A percentile compares a stretch with the other conserved stretches of the same genome.
Evolutionary conservation across 2,329 filamentous ascomycete genomes (phyloP).

Genomic region (Tolypocladium capitatum): DNA sequence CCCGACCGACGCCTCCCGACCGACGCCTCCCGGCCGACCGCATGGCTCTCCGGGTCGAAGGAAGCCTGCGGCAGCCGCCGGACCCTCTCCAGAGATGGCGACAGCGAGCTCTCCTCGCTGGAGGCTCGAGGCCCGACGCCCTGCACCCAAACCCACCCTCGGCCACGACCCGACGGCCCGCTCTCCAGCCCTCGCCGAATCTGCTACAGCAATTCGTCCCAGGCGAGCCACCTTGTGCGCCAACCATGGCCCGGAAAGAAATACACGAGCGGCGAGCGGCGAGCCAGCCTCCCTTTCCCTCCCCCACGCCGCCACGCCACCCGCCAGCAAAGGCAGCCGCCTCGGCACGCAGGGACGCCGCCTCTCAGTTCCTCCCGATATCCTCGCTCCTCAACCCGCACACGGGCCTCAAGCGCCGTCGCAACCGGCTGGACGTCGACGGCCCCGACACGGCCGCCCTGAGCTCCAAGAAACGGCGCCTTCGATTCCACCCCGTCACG

Average conservation of each 20-base stretch:
- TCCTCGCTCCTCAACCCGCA: conserved; percentile 4
- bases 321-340: not conserved
- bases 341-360: not conserved
- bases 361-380: conserved; percentile 3
- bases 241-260: not conserved
- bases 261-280: not conserved
- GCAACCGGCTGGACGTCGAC: conserved; percentile 45
- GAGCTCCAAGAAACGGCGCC: conserved; percentile 52
- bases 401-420: conserved; percentile 32
- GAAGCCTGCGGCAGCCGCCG: not conserved
- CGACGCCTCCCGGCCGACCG: not conserved
- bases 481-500: conserved; percentile 51
- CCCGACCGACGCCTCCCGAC: too few species aligned
- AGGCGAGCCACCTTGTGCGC: not conserved
- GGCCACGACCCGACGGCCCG: not conserved
- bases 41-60: conserved; percentile 2
- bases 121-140: not conserved
- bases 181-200: not conserved
- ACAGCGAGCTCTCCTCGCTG: not conserved
- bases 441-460: conserved; percentile 36
- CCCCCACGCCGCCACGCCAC: not conserved
- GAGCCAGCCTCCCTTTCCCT: not conserved
- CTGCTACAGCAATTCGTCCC: not conserved
- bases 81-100: not conserved
- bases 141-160: not conserved